Evolutionary conservation across 2,329 filamentous ascomycete genomes (phyloP).

Genomic region (Colletotrichum somersetense): DNA sequence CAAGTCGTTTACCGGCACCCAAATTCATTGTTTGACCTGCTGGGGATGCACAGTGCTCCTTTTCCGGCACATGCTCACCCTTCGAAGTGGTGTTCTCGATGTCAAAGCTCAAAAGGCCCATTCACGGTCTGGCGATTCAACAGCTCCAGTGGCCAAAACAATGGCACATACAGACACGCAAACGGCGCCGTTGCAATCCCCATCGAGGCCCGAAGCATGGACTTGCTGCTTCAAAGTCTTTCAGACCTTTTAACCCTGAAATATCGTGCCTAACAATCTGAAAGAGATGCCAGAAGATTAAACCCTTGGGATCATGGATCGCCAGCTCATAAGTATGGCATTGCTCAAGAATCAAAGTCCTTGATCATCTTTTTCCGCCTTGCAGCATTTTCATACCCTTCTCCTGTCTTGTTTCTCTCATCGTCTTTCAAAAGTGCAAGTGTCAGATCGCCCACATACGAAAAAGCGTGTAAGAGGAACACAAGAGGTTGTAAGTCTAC

Average conservation of each 20-base stretch:
- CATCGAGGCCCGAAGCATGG: not conserved
- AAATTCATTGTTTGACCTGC: not conserved
- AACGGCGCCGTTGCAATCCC: not conserved
- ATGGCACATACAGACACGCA: not conserved
- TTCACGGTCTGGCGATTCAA: not conserved
- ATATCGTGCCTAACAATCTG: not conserved
- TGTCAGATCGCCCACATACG: not conserved
- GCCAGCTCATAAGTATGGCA: slow-evolving; percentile 7
- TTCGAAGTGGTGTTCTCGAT: not conserved
- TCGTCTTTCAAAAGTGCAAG: not conserved
- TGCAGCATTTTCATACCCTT: not conserved
- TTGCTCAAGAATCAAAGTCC: not conserved
- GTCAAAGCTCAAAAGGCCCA: not conserved
- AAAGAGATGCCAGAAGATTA: not conserved
- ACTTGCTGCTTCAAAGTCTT: not conserved
- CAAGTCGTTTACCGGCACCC: not conserved
- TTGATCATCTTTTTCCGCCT: not conserved
- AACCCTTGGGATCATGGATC: not conserved
- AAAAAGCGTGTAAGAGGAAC: not conserved
- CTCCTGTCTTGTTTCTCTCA: not conserved
- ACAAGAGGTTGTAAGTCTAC: slow-evolving; percentile 1
- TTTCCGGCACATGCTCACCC: not conserved
- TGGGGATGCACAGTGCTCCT: not conserved
- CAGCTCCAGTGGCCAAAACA: not conserved
- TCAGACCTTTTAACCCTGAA: not conserved